Evolutionary conservation across 371 early-diverging fungal species (phyloP).

Genomic region (Parasitella parasitica): DNA sequence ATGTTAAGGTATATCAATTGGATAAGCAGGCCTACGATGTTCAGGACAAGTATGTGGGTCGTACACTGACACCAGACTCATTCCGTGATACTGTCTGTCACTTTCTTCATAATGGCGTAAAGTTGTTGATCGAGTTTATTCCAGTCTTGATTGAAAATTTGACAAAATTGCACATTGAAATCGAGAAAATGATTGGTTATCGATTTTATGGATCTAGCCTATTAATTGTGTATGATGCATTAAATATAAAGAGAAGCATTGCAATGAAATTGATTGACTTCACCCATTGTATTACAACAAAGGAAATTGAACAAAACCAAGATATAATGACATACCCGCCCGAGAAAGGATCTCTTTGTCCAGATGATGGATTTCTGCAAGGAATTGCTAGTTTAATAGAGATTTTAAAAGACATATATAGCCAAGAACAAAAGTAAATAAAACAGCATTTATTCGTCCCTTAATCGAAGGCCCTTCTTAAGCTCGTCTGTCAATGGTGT

Average conservation of each 20-base stretch:
- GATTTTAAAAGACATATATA: constrained; percentile 51
- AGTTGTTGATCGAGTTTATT: constrained; percentile 65
- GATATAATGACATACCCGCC: constrained; percentile 58
- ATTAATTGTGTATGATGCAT: constrained; percentile 46
- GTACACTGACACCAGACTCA: constrained; percentile 70
- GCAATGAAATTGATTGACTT: constrained; percentile 88
- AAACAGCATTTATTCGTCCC: constrained; percentile 24
- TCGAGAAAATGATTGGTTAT: constrained; percentile 69
- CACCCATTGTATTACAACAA: constrained; percentile 67
- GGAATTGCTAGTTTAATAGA: constrained; percentile 65
- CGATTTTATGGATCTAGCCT: constrained; percentile 90
- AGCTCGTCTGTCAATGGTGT: constrained; percentile 51
- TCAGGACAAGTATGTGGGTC: constrained; percentile 90
- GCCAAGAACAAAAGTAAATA: constrained; percentile 20
- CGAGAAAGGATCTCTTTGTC: constrained; percentile 44
- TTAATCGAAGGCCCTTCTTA: constrained; percentile 41
- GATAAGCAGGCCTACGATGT: constrained; percentile 47
- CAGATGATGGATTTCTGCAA: constrained; percentile 69
- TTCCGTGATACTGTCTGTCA: constrained; percentile 72
- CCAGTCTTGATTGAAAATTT: constrained; percentile 74
- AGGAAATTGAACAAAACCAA: constrained; percentile 20
- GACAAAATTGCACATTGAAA: constrained; percentile 60
- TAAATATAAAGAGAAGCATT: constrained; percentile 26
- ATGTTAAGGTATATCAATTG: constrained; percentile 13
- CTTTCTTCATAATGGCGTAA: constrained; percentile 74